A percentile compares a stretch with the other conserved stretches of the same genome.
Evolutionary conservation across 1,284 basidiomycete species (phyloP).

Genomic region (Puccinia triticina): DNA sequence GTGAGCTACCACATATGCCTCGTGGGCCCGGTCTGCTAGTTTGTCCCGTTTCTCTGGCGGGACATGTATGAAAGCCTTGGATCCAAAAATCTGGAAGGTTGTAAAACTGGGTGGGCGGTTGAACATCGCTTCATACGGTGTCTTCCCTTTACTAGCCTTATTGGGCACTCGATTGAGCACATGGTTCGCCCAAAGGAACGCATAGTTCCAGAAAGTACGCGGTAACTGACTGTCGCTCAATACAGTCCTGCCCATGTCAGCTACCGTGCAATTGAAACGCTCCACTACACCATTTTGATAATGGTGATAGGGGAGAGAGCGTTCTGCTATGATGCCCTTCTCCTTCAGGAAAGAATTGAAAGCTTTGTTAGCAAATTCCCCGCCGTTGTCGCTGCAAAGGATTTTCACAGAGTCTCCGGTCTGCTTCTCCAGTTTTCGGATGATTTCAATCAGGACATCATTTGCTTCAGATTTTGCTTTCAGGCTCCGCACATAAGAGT

Average conservation of each 20-base stretch:
- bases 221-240: not conserved
- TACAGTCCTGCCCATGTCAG: constrained; percentile 6
- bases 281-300: constrained; percentile 3
- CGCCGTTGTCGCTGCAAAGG: no score
- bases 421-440: no score
- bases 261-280: not conserved
- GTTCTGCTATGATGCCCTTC: not conserved
- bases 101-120: no score
- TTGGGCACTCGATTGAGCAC: no score
- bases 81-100: not conserved
- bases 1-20: not conserved
- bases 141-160: no score
- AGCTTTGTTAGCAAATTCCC: not conserved
- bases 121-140: no score
- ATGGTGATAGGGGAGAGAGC: not conserved
- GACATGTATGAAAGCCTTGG: not conserved
- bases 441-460: not conserved
- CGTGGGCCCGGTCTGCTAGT: not conserved
- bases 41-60: not conserved
- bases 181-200: constrained; percentile 3
- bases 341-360: not conserved
- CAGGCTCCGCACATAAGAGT: not conserved
- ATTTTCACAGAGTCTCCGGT: no score
- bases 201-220: constrained; percentile 11
- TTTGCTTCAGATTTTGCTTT: not conserved